Evolutionary conservation across 2,329 filamentous ascomycete genomes (phyloP).

Genomic region (Botrytis aclada): DNA sequence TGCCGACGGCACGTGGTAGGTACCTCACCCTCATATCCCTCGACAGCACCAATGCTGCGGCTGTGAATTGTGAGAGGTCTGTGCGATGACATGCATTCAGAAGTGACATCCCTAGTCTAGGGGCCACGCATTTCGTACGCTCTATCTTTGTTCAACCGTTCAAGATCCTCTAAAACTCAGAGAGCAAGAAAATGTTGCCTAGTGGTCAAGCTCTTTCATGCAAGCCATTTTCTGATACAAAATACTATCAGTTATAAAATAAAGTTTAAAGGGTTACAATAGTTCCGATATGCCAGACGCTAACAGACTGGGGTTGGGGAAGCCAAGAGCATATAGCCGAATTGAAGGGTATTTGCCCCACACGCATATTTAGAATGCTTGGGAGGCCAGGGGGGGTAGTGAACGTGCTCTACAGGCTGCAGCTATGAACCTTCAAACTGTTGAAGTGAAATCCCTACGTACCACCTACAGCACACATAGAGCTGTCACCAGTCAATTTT

Average conservation of each 20-base stretch:
- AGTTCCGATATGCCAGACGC: background rate
- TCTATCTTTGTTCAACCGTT: background rate
- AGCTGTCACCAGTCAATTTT: background rate
- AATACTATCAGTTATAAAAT: background rate
- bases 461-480: background rate
- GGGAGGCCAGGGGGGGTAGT: background rate
- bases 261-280: background rate
- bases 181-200: background rate
- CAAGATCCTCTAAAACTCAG: background rate
- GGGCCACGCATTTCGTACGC: background rate
- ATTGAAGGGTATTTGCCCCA: background rate
- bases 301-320: background rate
- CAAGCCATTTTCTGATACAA: background rate
- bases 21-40: background rate
- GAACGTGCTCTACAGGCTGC: background rate
- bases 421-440: background rate
- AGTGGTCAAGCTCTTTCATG: background rate
- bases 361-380: background rate
- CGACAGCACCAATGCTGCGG: background rate
- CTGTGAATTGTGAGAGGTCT: background rate
- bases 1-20: background rate
- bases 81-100: conserved; percentile 1
- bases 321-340: conserved; percentile 1
- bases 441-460: background rate
- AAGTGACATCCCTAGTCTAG: background rate